phyloP scores from a whole-genome alignment of 306 rosid genomes.

The Sophora flavescens region DNA sequence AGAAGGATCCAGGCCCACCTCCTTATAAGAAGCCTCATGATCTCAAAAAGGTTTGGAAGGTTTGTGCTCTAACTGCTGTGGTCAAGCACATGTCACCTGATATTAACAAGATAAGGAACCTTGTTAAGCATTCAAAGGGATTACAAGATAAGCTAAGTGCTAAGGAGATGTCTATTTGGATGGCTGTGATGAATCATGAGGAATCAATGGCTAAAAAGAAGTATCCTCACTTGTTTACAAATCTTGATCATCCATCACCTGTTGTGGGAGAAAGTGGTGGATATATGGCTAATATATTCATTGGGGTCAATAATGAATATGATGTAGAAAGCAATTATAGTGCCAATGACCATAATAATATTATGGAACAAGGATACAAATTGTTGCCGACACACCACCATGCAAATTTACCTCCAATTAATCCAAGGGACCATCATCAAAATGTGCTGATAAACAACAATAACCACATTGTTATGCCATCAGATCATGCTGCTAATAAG shows the following conservation, averaged over 20 bases:
- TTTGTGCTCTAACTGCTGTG: slow-evolving; percentile 67
- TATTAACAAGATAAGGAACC: slow-evolving; percentile 56
- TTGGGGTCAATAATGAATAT: not conserved
- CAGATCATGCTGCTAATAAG: slow-evolving; percentile 5
- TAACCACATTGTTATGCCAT: not conserved
- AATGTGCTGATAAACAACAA: not conserved
- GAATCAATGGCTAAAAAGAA: slow-evolving; percentile 54
- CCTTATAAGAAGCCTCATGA: slow-evolving; percentile 88
- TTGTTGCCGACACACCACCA: not conserved
- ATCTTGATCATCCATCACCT: not conserved
- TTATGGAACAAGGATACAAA: not conserved
- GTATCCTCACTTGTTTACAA: slow-evolving; percentile 11
- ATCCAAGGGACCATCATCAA: not conserved
- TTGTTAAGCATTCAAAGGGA: slow-evolving; percentile 62
- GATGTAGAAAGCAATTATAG: not conserved
- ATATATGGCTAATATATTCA: not conserved
- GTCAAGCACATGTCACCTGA: slow-evolving; percentile 77
- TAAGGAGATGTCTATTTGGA: slow-evolving; percentile 74
- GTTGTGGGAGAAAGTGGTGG: not conserved
- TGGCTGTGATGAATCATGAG: slow-evolving; percentile 63
- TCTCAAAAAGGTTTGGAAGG: slow-evolving; percentile 80
- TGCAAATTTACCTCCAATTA: not conserved
- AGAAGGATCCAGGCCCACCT: slow-evolving; percentile 59
- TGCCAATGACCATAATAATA: too few relatives aligned
- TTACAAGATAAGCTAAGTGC: slow-evolving; percentile 79